Base-by-base conservation (phyloP, 2,329 filamentous ascomycete genomes). In the Domatiomyces globalis region DNA sequence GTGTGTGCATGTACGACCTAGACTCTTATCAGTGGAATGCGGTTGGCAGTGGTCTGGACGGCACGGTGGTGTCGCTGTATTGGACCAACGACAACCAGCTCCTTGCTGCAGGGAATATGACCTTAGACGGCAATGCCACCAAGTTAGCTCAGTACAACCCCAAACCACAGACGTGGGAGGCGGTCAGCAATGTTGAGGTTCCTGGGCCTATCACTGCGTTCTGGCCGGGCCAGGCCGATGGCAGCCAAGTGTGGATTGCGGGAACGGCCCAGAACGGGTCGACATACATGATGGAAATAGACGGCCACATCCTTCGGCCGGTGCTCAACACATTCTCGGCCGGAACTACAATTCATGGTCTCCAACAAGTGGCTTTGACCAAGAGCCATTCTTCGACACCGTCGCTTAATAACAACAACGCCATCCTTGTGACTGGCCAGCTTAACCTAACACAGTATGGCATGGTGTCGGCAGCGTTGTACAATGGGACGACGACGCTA, bases 371-470 rank as follows among this genome's bases (percentile, higher is more conserved):
- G 59, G 77, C 79, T 3, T 67, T 94, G 18, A 83, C 78, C 1
- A 69, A 81, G 47, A 69, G 79, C 15, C 92, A 96, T 64, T 78
- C 71, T 36, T 68, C 73, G 12, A 80, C 77, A 1, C 68, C 77
- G 39, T 71, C 88, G 5, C 69, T 98, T 15, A 75, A 80, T 49
- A 68, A 76, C 17, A 73, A 80, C 55, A 80, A 92, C 64, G 76
- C 80, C 3, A 77, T 98, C 36, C 77, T 98, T 68, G 72, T 96
- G 48, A 87, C 87, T n/a, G 92, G 92, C 42, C 79, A 84, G 49
- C 79, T 98, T 58, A 76, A 80, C 57, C 74, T 96, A 17, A 79
- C 84, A 0, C 71, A 72, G 47, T 88, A 88, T 63, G 89, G 90
- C 53, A 83, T 81, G 52, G 87, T 84, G 5, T 94, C 90, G 12